Conservation (phyloP, 768 basidiomycete genomes). For the Podaxis carcinomalis region DNA sequence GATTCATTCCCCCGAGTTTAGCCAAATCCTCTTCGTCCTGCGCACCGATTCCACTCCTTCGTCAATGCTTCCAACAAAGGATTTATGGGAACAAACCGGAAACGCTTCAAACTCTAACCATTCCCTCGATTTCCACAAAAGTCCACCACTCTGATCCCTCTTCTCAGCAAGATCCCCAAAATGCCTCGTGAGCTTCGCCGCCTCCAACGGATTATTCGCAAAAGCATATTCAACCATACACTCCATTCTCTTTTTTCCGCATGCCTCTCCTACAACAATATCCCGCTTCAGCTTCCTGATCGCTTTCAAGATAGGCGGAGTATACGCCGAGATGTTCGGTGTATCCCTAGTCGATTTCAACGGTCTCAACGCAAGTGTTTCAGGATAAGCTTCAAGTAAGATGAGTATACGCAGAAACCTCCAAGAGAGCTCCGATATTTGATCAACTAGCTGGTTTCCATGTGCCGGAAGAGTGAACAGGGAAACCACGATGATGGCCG, state of each 20-base stretch:
- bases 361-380: slow-evolving; percentile 30
- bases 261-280: slow-evolving; percentile 58
- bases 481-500: slow-evolving; percentile 49
- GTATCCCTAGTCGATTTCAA: slow-evolving; percentile 10
- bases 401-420: slow-evolving; percentile 50
- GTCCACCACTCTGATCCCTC: slow-evolving; percentile 35
- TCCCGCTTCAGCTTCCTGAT: slow-evolving; percentile 65
- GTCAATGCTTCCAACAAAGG: not conserved
- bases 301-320: slow-evolving; percentile 64
- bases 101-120: slow-evolving; percentile 59
- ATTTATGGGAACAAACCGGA: not conserved
- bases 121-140: slow-evolving; percentile 52
- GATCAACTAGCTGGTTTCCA: slow-evolving; percentile 37
- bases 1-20: slow-evolving; percentile 58
- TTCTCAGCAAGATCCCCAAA: slow-evolving; percentile 58
- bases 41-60: not conserved
- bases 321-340: slow-evolving; percentile 44
- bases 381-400: slow-evolving; percentile 66
- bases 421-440: slow-evolving; percentile 59
- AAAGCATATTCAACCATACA: slow-evolving; percentile 55
- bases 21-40: slow-evolving; percentile 64
- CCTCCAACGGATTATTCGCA: slow-evolving; percentile 53
- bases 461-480: slow-evolving; percentile 46
- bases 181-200: slow-evolving; percentile 48
- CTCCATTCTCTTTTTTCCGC: slow-evolving; percentile 39